Conservation (phyloP, 2,329 filamentous ascomycete genomes). For the Phyllosticta capitalensis region DNA sequence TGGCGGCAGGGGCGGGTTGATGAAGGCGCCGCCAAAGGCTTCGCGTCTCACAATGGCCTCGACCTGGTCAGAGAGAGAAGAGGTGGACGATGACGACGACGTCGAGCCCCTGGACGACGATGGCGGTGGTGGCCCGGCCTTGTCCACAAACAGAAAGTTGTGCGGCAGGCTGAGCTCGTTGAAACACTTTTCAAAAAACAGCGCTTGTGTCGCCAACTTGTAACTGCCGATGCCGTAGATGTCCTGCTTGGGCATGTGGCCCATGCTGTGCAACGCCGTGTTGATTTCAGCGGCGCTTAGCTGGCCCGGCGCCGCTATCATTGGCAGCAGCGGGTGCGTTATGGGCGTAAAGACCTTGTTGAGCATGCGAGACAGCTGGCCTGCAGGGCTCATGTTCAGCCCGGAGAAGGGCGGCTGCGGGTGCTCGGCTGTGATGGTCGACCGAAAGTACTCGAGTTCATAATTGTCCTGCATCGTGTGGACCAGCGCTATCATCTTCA, state of each 20-base stretch:
- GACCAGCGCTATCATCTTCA: slow-evolving; percentile 85
- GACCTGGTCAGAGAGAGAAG: background rate
- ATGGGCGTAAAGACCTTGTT: slow-evolving; percentile 85
- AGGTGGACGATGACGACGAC: background rate
- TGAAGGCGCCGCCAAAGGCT: slow-evolving; percentile 72
- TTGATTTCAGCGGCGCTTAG: slow-evolving; percentile 82
- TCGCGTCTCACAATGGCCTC: slow-evolving; percentile 64
- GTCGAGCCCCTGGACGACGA: slow-evolving; percentile 22
- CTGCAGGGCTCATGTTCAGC: slow-evolving; percentile 80
- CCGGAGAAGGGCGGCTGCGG: slow-evolving; percentile 64
- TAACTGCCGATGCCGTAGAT: slow-evolving; percentile 73
- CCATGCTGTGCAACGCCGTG: slow-evolving; percentile 64
- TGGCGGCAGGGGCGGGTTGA: slow-evolving; percentile 60
- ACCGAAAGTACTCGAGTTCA: slow-evolving; percentile 81
- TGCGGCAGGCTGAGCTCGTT: slow-evolving; percentile 70
- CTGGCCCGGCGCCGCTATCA: slow-evolving; percentile 78
- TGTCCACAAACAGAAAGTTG: slow-evolving; percentile 65
- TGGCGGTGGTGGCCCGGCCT: slow-evolving; percentile 34
- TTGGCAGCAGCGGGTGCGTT: slow-evolving; percentile 72
- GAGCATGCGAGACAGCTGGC: slow-evolving; percentile 71
- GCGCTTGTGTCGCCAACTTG: slow-evolving; percentile 53
- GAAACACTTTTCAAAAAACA: slow-evolving; percentile 66
- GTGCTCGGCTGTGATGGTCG: slow-evolving; percentile 60
- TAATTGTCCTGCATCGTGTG: slow-evolving; percentile 79
- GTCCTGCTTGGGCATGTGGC: slow-evolving; percentile 68